phyloP scores from a whole-genome alignment of 192 early-diverging fungal species.

The Backusella westeae region DNA sequence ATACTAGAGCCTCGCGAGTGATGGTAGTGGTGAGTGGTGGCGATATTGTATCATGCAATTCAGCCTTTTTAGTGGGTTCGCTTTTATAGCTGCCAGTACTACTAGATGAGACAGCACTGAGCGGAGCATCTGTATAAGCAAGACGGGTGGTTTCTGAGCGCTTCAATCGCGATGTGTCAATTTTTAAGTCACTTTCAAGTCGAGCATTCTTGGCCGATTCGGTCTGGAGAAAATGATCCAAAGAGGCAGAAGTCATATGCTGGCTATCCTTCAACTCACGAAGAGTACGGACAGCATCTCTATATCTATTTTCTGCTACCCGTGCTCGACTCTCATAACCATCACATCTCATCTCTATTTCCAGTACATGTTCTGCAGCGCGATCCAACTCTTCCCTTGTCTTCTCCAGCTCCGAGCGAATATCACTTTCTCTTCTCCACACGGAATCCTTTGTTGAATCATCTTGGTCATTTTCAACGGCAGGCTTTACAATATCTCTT shows the following conservation, averaged over 20 bases:
- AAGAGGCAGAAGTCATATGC: not conserved
- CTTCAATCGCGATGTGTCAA: not conserved
- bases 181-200: not conserved
- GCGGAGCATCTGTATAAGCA: not conserved
- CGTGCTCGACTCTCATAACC: conserved; percentile 23
- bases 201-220: not conserved
- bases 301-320: conserved; percentile 20
- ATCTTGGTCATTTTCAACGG: conserved; percentile 19
- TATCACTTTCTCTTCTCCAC: conserved; percentile 41
- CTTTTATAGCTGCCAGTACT: conserved; percentile 7
- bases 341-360: conserved; percentile 28
- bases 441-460: conserved; percentile 20
- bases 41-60: not conserved
- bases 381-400: conserved; percentile 23
- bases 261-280: conserved; percentile 13
- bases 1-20: conserved; percentile 26
- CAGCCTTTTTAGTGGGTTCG: not conserved
- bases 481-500: conserved; percentile 62
- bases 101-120: not conserved
- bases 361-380: conserved; percentile 22
- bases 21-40: not conserved
- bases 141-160: conserved; percentile 1
- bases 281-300: conserved; percentile 21
- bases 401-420: conserved; percentile 31
- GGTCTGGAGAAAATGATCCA: not conserved